These are phyloP conservation scores for Annulohypoxylon bovei DNA, from an alignment of 495 filamentous ascomycete species.

Conservation along the genomic window DNA sequence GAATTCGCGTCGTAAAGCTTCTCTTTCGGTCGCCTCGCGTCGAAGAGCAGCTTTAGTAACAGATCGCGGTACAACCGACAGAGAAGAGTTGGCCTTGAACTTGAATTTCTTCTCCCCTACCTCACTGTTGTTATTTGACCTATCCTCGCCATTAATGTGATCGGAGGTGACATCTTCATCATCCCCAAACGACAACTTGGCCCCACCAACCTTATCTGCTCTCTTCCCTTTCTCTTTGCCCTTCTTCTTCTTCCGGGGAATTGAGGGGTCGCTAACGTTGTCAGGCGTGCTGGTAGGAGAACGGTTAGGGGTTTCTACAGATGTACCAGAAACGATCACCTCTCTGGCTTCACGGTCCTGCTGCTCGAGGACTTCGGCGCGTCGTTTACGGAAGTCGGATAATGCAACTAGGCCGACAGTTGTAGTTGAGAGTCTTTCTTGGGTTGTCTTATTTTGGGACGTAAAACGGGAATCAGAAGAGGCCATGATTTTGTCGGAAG, in stretches of 20 bases:
- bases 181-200: constrained; percentile 56
- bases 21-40: constrained; percentile 82
- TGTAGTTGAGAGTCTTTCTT: constrained; percentile 89
- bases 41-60: constrained; percentile 87
- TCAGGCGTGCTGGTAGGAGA: constrained; percentile 54
- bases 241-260: constrained; percentile 46
- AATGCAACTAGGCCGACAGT: constrained; percentile 94
- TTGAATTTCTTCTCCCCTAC: constrained; percentile 64
- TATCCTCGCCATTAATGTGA: constrained; percentile 19
- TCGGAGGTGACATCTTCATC: constrained; percentile 44
- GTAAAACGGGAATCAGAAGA: constrained; percentile 71
- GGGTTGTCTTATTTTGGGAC: constrained; percentile 79
- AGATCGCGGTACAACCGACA: constrained; percentile 76
- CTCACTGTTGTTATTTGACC: constrained; percentile 73
- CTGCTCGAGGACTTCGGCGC: constrained; percentile 91
- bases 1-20: constrained; percentile 87
- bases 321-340: constrained; percentile 60
- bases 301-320: constrained; percentile 50
- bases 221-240: constrained; percentile 1
- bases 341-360: constrained; percentile 84
- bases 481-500: constrained; percentile 44
- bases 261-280: constrained; percentile 45
- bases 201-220: constrained; percentile 26
- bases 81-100: constrained; percentile 69
- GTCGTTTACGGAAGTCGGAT: constrained; percentile 95